These are phyloP conservation scores for Microdochium trichocladiopsis DNA, from an alignment of 2,329 filamentous ascomycete genomes.

Conservation along the genomic window DNA sequence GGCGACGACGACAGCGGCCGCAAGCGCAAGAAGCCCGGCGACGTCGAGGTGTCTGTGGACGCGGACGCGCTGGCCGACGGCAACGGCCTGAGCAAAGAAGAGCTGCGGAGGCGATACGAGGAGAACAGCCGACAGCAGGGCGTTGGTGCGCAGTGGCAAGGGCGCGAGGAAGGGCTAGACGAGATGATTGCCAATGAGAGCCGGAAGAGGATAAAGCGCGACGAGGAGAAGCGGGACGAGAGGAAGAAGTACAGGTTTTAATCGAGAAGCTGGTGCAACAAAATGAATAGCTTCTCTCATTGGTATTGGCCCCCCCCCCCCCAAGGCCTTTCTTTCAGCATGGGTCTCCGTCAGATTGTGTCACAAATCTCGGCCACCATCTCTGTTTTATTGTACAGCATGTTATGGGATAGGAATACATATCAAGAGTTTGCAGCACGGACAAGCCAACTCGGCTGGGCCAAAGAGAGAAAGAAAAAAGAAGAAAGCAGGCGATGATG, in stretches of 20 bases:
- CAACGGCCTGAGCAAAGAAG: slow-evolving; percentile 78
- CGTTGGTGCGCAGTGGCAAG: slow-evolving; percentile 60
- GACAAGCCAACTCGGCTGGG: too few species aligned
- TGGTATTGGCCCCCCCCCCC: too few species aligned
- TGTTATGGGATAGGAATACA: too few species aligned
- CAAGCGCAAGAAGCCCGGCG: slow-evolving; percentile 93
- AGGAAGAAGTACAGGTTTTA: slow-evolving; percentile 49
- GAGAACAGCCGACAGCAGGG: slow-evolving; percentile 60
- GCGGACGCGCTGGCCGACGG: slow-evolving; percentile 69
- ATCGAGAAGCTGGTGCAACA: too few species aligned
- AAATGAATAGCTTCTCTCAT: too few species aligned
- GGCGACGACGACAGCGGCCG: slow-evolving; percentile 67
- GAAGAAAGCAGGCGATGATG: too few species aligned
- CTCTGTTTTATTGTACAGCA: too few species aligned
- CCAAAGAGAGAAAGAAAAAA: too few species aligned
- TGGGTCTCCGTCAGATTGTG: too few species aligned
- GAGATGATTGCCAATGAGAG: slow-evolving; percentile 95
- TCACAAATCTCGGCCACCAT: too few species aligned
- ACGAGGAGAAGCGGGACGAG: slow-evolving; percentile 70
- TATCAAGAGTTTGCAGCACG: too few species aligned
- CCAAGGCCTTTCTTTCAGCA: too few species aligned
- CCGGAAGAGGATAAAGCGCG: slow-evolving; percentile 81
- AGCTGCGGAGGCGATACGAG: slow-evolving; percentile 75
- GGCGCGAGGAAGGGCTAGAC: slow-evolving; percentile 77
- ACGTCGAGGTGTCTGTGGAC: slow-evolving; percentile 89